These are phyloP conservation scores for Phaeosphaeria sp. DNA, from an alignment of 2,329 filamentous ascomycete species.

Conservation along the genomic window DNA sequence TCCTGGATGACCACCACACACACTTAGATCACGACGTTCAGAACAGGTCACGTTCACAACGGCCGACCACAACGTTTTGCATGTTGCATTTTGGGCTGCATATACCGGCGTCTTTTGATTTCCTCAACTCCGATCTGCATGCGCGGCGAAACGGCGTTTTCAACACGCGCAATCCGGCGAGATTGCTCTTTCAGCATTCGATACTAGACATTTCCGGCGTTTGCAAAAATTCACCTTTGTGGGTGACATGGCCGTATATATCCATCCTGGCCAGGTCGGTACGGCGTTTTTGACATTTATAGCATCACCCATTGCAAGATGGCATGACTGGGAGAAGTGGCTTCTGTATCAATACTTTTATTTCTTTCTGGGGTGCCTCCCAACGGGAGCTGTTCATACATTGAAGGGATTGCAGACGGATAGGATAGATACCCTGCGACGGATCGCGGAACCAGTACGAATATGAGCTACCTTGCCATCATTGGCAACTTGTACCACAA, in stretches of 20 bases:
- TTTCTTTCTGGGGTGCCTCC: constrained; percentile 13
- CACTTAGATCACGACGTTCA: constrained; percentile 17
- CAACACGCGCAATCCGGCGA: constrained; percentile 29
- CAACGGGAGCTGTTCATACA: constrained; percentile 11
- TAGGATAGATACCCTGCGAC: not conserved
- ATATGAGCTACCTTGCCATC: not conserved
- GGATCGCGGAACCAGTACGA: constrained; percentile 1
- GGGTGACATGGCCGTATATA: constrained; percentile 17
- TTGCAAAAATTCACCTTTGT: constrained; percentile 25
- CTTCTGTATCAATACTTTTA: constrained; percentile 23
- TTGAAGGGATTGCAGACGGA: not conserved
- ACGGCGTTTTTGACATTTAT: constrained; percentile 26
- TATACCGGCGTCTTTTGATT: constrained; percentile 38
- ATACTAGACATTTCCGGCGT: constrained; percentile 34
- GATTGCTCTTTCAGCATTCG: constrained; percentile 26
- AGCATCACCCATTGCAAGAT: constrained; percentile 25
- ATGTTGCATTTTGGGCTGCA: constrained; percentile 46
- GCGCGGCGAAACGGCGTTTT: constrained; percentile 43
- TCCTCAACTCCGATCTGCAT: constrained; percentile 26
- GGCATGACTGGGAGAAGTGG: constrained; percentile 17
- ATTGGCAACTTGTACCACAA: not conserved
- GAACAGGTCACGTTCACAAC: constrained; percentile 39
- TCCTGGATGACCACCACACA: constrained; percentile 4
- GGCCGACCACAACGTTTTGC: constrained; percentile 41
- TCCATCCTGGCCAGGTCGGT: constrained; percentile 19